phyloP scores from a whole-genome alignment of 768 basidiomycete species.

The Dioszegia crocea region DNA sequence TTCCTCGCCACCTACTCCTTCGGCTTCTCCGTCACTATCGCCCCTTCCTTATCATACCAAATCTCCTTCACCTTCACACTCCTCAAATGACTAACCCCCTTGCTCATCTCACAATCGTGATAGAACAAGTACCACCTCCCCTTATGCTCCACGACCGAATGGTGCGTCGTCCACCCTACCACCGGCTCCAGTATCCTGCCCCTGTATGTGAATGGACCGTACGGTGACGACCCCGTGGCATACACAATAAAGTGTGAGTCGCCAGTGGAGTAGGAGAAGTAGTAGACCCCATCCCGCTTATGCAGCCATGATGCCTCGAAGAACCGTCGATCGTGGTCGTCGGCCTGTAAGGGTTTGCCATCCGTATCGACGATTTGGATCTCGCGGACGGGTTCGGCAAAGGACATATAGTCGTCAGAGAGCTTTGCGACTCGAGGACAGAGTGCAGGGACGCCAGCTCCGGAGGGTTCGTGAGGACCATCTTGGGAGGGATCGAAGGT shows the following conservation, averaged over 20 bases:
- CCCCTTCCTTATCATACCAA: conserved; percentile 15
- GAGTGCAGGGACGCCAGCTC: conserved; percentile 19
- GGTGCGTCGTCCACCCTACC: conserved; percentile 32
- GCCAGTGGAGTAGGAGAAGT: conserved; percentile 34
- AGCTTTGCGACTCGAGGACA: conserved; percentile 23
- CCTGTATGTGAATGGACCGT: conserved; percentile 26
- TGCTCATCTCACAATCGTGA: conserved; percentile 29
- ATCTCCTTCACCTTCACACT: conserved; percentile 27
- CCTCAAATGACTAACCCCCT: conserved; percentile 26
- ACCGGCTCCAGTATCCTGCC: conserved; percentile 27
- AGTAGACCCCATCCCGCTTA: conserved; percentile 22
- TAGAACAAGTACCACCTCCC: conserved; percentile 29
- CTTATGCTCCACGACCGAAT: conserved; percentile 25
- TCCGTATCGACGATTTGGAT: conserved; percentile 21
- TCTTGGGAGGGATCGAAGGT: conserved; percentile 18
- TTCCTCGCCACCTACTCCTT: neutral
- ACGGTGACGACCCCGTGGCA: conserved; percentile 17
- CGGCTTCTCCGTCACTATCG: conserved; percentile 12
- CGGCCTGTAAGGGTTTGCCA: conserved; percentile 19
- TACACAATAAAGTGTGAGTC: conserved; percentile 31
- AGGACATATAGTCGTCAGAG: conserved; percentile 13
- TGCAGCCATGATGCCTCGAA: conserved; percentile 35
- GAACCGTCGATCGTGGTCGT: conserved; percentile 32
- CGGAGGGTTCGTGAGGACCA: conserved; percentile 29
- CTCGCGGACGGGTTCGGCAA: conserved; percentile 18